Base-by-base conservation (phyloP, 345 rosid species). In the Aegle marmelos region DNA sequence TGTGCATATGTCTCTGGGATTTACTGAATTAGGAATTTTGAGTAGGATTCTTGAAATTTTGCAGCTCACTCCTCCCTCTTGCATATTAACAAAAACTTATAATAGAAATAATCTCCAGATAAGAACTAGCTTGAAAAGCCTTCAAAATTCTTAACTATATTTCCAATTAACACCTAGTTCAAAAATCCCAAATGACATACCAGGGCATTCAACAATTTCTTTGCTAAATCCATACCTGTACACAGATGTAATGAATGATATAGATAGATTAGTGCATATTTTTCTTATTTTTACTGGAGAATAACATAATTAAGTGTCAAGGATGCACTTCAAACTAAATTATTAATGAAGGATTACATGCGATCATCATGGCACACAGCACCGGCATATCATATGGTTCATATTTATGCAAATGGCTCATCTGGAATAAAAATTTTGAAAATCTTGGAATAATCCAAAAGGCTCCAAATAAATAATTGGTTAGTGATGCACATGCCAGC, bases 221-320 rank as follows among this genome's bases (percentile, higher is more conserved):
- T 89, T 88, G 94, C 95, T 95, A 79, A 95, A 95, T 13, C 98
- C 97, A 82, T 93, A 95, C 90, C 98, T 95, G 92, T 78, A 76
- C 31, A 83, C 39, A 84, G 30, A 80, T 78, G 57, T 25, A 80
- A 59, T 30, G 9, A 70, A 10, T 45, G 70, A 73, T 68, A 80
- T 69, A 74, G 36, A 33, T 1, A 57, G 16, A 37, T 33, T 9
- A 25, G 24, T 56, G 50, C 5, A 39, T 45, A 30, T 64, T 33
- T 68, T 50, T 39, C 31, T 67, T 41, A 5, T 58, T 24, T 14
- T 58, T 58, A 33, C 14, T 4, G 1, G 7, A 36, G 39, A 33
- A 75, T 22, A 50, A 66, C 56, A 76, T 36, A n/a, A 36, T 34
- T 48, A 77, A 33, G 14, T n/a, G 56, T 48, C 30, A 68, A 70